Evolutionary conservation across 176 grass and related monocot species (phyloP), one percentile per base, ranked within the genome.

Genomic region (Leersia perrieri): DNA sequence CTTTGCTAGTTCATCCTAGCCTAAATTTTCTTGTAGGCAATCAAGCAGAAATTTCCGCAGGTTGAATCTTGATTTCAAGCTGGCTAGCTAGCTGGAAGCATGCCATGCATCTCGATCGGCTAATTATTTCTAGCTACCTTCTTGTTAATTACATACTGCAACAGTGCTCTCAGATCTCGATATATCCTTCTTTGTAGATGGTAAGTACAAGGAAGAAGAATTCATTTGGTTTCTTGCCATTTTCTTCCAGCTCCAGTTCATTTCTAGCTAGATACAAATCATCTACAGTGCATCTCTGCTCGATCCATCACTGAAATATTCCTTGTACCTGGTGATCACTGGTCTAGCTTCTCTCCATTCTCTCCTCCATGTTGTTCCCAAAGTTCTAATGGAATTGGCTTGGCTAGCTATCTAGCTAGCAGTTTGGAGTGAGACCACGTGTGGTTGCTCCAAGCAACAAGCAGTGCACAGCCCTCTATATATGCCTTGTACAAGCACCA

Each of bases 401-500:
- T 33, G 25, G 26, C 27, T 83, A 76, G 79, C 42, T 45, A 4
- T 1, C 7, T 8, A 55, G 49, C 53, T 23, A 23, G 53, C 22
- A 57, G 22, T 4, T 53, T 20, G 18, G 53, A 58, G n/a, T 25
- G 83, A 64, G 63, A 82, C 42, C 77, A 89, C 79, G 78, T 84
- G 82, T 85, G 55, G 86, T n/a, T n/a, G n/a, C 82, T 85, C 82
- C 73, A 78, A 82, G 84, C 76, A 89, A 72, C 72, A 84, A 68
- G n/a, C n/a, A n/a, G 82, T 66, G 91, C 94, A 92, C 94, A 79
- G 11, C 71, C 87, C 91, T 97, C 94, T 83, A 94, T 94, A 98
- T 92, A 98, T 97, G 87, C 92, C 87, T 49, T 89, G 83, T 71
- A 94, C 95, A 97, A 97, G 88, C 88, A 92, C 90, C 95, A 94